A percentile compares a stretch with the other conserved stretches of the same genome.
These are phyloP conservation scores for Pachyrhizus erosus DNA, from an alignment of 306 rosid species.

Conservation along the genomic window DNA sequence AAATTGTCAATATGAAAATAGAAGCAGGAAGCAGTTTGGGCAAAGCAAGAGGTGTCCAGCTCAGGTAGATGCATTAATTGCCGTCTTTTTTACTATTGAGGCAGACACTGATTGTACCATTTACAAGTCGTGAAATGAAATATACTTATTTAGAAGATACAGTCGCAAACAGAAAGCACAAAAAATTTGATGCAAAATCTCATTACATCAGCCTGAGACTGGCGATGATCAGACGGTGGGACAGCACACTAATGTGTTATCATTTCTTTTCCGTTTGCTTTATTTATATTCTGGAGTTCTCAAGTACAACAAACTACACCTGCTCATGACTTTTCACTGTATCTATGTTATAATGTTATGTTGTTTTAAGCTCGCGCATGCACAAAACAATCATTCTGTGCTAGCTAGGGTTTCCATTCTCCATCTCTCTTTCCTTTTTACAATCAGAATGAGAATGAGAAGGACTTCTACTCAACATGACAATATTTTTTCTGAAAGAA, in stretches of 20 bases:
- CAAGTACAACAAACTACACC: slow-evolving; percentile 36
- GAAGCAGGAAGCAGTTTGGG: background rate
- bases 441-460: background rate
- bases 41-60: slow-evolving; percentile 25
- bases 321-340: slow-evolving; percentile 37
- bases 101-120: background rate
- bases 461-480: background rate
- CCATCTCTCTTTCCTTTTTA: slow-evolving; percentile 18
- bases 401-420: slow-evolving; percentile 41
- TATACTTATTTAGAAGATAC: background rate
- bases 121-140: slow-evolving; percentile 3
- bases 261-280: slow-evolving; percentile 36
- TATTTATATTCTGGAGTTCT: slow-evolving; percentile 31
- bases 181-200: slow-evolving; percentile 15
- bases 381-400: slow-evolving; percentile 57
- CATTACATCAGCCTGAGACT: slow-evolving; percentile 43
- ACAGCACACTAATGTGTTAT: slow-evolving; percentile 44
- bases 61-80: background rate
- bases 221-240: slow-evolving; percentile 48
- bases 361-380: slow-evolving; percentile 60
- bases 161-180: slow-evolving; percentile 18
- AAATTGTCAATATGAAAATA: too few species aligned
- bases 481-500: background rate
- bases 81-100: slow-evolving; percentile 12
- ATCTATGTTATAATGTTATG: slow-evolving; percentile 47